Evolutionary conservation across 2,329 filamentous ascomycete species (phyloP).

Genomic region (Fusarium haematococcum): DNA sequence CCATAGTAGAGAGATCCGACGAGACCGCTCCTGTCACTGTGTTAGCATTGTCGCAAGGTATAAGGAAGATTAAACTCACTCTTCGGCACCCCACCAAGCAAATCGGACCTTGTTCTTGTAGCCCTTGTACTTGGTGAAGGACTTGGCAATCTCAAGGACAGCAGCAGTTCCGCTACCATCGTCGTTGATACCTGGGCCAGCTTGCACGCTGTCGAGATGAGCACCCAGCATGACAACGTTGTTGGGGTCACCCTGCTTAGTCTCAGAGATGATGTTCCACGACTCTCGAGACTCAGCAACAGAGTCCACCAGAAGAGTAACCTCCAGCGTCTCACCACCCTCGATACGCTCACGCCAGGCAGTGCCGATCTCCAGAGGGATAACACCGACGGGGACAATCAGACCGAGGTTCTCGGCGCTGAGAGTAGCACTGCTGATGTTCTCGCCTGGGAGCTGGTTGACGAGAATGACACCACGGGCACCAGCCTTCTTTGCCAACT

Average conservation of each 20-base stretch:
- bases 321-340: slow-evolving; percentile 49
- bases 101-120: slow-evolving; percentile 58
- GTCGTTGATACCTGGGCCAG: slow-evolving; percentile 56
- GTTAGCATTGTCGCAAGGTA: slow-evolving; percentile 15
- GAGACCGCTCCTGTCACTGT: slow-evolving; percentile 50
- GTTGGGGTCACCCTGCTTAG: slow-evolving; percentile 56
- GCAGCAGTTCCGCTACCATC: slow-evolving; percentile 54
- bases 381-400: slow-evolving; percentile 52
- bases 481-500: slow-evolving; percentile 56
- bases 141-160: slow-evolving; percentile 54
- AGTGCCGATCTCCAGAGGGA: slow-evolving; percentile 50
- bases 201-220: slow-evolving; percentile 55
- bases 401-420: slow-evolving; percentile 54
- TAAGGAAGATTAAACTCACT: slow-evolving; percentile 39
- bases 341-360: slow-evolving; percentile 51
- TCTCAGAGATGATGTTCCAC: slow-evolving; percentile 58
- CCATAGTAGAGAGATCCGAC: slow-evolving; percentile 58
- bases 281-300: slow-evolving; percentile 51
- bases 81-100: slow-evolving; percentile 58
- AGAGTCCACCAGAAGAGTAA: slow-evolving; percentile 53
- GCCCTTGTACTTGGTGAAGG: slow-evolving; percentile 52
- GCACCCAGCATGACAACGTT: slow-evolving; percentile 58
- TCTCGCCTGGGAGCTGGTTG: slow-evolving; percentile 66
- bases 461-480: slow-evolving; percentile 66
- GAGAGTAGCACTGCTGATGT: slow-evolving; percentile 64